Conservation (phyloP, 805 yeast genomes). For the Hanseniaspora vineae region DNA sequence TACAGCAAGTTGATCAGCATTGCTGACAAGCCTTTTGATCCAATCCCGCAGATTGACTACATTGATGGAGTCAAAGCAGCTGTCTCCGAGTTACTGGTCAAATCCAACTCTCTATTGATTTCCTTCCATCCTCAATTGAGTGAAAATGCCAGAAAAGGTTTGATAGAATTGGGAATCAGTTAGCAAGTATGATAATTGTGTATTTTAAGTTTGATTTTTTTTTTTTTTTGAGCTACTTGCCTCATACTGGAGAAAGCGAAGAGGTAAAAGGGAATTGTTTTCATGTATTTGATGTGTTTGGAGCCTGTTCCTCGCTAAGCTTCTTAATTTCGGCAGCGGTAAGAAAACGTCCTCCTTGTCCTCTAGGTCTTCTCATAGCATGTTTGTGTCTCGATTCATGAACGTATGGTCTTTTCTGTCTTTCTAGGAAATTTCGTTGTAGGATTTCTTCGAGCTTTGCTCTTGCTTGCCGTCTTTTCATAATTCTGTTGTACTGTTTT, state of each 20-base stretch:
- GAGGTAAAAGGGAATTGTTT: no score
- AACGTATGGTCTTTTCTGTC: slow-evolving; percentile 84
- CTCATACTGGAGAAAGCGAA: no score
- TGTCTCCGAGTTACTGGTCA: slow-evolving; percentile 12
- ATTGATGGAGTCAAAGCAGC: slow-evolving; percentile 16
- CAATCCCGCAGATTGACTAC: slow-evolving; percentile 38
- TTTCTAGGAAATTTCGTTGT: slow-evolving; percentile 18
- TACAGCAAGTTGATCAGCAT: slow-evolving; percentile 64
- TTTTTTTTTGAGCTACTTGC: not conserved
- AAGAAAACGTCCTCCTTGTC: slow-evolving; percentile 94
- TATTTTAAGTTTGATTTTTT: not conserved
- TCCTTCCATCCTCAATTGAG: slow-evolving; percentile 18
- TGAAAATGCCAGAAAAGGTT: slow-evolving; percentile 14
- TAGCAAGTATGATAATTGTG: no score
- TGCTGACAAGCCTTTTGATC: slow-evolving; percentile 52
- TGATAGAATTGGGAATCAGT: slow-evolving; percentile 12
- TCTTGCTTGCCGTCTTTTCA: slow-evolving; percentile 86
- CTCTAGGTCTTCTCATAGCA: slow-evolving; percentile 98
- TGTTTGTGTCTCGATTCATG: slow-evolving; percentile 97
- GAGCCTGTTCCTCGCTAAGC: slow-evolving; percentile 26
- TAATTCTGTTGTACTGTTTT: slow-evolving; percentile 88
- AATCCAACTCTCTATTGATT: slow-evolving; percentile 12
- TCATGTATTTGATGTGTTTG: slow-evolving; percentile 7
- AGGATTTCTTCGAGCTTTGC: slow-evolving; percentile 77
- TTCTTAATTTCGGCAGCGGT: slow-evolving; percentile 80